These are phyloP conservation scores for Pleoardoris graminearum DNA, from an alignment of 2,329 filamentous ascomycete species.

Conservation along the genomic window DNA sequence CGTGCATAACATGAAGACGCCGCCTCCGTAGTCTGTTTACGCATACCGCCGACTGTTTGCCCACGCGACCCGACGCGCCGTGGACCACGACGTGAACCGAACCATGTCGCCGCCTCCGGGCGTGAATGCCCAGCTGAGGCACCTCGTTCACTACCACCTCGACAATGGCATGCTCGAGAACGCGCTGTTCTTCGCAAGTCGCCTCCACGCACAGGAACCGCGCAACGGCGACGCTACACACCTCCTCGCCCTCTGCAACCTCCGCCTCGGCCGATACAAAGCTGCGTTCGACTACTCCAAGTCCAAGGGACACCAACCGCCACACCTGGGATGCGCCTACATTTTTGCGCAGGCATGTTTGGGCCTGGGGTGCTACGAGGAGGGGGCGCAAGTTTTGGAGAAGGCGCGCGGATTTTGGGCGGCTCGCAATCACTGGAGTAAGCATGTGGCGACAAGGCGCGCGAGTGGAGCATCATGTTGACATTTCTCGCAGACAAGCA, in stretches of 20 bases:
- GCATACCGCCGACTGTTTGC: slow-evolving; percentile 11
- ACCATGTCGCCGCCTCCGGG: slow-evolving; percentile 61
- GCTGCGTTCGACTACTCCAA: slow-evolving; percentile 85
- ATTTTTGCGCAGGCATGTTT: slow-evolving; percentile 90
- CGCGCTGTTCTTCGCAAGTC: slow-evolving; percentile 89
- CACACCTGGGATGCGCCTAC: slow-evolving; percentile 85
- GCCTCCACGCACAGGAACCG: slow-evolving; percentile 81
- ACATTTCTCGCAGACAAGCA: slow-evolving; percentile 61
- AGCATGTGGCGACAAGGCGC: slow-evolving; percentile 40
- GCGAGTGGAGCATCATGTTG: slow-evolving; percentile 12
- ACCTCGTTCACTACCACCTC: slow-evolving; percentile 72
- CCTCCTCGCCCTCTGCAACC: slow-evolving; percentile 81
- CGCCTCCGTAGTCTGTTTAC: slow-evolving; percentile 15
- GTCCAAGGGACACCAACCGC: slow-evolving; percentile 68
- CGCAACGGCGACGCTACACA: slow-evolving; percentile 79
- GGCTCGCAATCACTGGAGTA: slow-evolving; percentile 75
- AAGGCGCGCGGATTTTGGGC: slow-evolving; percentile 77
- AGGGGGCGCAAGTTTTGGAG: slow-evolving; percentile 83
- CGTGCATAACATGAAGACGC: slow-evolving; percentile 38
- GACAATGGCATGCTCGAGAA: slow-evolving; percentile 90
- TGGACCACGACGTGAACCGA: slow-evolving; percentile 22
- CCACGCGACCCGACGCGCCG: slow-evolving; percentile 9
- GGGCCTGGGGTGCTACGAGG: slow-evolving; percentile 73
- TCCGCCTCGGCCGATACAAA: slow-evolving; percentile 79
- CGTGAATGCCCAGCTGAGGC: slow-evolving; percentile 63